Percentiles rank a stretch among this genome's conserved stretches.
These are phyloP conservation scores for Canavalia ensiformis DNA, from an alignment of 306 rosid species.

Conservation along the genomic window DNA sequence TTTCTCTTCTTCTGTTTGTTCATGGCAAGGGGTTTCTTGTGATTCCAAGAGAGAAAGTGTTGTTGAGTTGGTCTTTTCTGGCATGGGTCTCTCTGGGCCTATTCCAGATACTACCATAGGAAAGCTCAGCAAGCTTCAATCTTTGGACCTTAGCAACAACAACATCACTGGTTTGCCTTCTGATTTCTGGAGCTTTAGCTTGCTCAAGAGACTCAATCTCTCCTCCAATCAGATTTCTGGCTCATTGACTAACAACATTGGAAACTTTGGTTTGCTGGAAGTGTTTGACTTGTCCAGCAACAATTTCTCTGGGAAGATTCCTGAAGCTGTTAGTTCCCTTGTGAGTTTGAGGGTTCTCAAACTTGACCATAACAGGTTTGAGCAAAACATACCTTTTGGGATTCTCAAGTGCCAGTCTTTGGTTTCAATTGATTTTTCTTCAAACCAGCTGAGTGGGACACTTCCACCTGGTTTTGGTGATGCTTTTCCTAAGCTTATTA, in stretches of 20 bases:
- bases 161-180: slow-evolving; percentile 73
- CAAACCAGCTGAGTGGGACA: slow-evolving; percentile 69
- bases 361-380: slow-evolving; percentile 66
- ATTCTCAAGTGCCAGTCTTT: slow-evolving; percentile 67
- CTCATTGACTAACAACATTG: slow-evolving; percentile 70
- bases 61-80: slow-evolving; percentile 60
- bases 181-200: slow-evolving; percentile 86
- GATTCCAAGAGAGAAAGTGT: slow-evolving; percentile 63
- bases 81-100: slow-evolving; percentile 68
- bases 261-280: slow-evolving; percentile 78
- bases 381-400: slow-evolving; percentile 67
- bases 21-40: slow-evolving; percentile 77
- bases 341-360: slow-evolving; percentile 61
- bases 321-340: slow-evolving; percentile 70
- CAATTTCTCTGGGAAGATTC: slow-evolving; percentile 73
- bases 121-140: slow-evolving; percentile 75
- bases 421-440: slow-evolving; percentile 72
- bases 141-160: slow-evolving; percentile 84
- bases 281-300: slow-evolving; percentile 72
- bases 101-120: slow-evolving; percentile 82
- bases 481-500: slow-evolving; percentile 75
- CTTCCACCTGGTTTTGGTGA: slow-evolving; percentile 79
- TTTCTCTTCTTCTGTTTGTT: slow-evolving; percentile 73
- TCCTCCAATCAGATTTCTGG: slow-evolving; percentile 77
- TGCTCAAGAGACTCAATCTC: slow-evolving; percentile 73